phyloP scores from a whole-genome alignment of 257 asterid genomes.

The Salvia splendens region DNA sequence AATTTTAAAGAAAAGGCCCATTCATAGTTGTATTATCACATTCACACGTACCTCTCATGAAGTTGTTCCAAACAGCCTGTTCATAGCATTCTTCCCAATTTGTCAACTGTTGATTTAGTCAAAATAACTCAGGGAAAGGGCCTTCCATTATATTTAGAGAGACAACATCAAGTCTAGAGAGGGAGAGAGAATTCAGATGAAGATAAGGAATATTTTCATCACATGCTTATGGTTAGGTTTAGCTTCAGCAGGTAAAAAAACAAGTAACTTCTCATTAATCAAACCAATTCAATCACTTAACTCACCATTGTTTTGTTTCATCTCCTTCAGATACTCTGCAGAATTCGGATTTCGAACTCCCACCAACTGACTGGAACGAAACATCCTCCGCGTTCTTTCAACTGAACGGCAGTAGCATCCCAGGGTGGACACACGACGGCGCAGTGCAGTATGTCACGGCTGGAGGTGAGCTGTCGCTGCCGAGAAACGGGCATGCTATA shows the following conservation, averaged over 20 bases:
- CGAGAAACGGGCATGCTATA: slow-evolving; percentile 49
- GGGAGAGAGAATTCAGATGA: slow-evolving; percentile 27
- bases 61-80: too few relatives aligned
- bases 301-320: background rate
- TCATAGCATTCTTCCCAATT: too few relatives aligned
- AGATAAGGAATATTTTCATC: slow-evolving; percentile 25
- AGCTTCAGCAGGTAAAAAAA: slow-evolving; percentile 37
- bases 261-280: background rate
- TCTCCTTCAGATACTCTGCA: slow-evolving; percentile 44
- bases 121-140: too few relatives aligned
- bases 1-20: too few relatives aligned
- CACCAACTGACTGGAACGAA: slow-evolving; percentile 52
- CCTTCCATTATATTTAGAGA: too few relatives aligned
- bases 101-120: too few relatives aligned
- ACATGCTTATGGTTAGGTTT: slow-evolving; percentile 32
- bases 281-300: slow-evolving; percentile 4
- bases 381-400: slow-evolving; percentile 36
- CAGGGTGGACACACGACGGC: slow-evolving; percentile 65
- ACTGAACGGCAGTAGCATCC: slow-evolving; percentile 46
- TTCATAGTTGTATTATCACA: too few relatives aligned
- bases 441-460: slow-evolving; percentile 41
- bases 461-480: slow-evolving; percentile 33
- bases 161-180: background rate
- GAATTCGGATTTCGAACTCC: slow-evolving; percentile 59
- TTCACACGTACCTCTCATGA: too few relatives aligned